Base-by-base conservation (phyloP, 805 yeast species). In the Saccharomycopsis sp. region DNA sequence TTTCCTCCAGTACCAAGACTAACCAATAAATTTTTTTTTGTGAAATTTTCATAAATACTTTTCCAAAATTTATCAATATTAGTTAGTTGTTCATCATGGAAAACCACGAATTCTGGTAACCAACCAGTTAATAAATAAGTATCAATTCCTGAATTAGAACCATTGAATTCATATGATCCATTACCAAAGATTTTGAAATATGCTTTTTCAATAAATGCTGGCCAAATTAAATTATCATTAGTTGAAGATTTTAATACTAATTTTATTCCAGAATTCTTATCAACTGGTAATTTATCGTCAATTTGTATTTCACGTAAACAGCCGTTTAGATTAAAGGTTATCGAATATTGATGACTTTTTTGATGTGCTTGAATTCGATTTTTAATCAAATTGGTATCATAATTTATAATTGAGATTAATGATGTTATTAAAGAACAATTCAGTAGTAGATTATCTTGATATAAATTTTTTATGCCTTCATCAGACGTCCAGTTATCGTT, bases 61-160 rank as follows among this genome's bases (percentile, higher is more conserved):
- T 56, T 41, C 67, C 76, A 62, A 1, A 68, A 47, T 0, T 46
- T 44, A 1, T 52, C 48, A 36, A 57, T 44, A 10, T 36, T 13
- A 6, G 40, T 26, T n/a, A n/a, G n/a, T 1, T 45, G 29, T 2
- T 39, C 45, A 12, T 36, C 45, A 17, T 59, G 53, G 3, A 69
- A 55, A 6, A 61, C 51, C 2, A 61, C 44, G 39, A 66, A 67
- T 44, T 83, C 87, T 0, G 95, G 95, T 5, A 79, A 54, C 78
- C 82, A 86, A 1, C 88, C 86, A 2, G 76, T 64, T 2, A 87
- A 49, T 31, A 74, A 57, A 50, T 61, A 83, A 0, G 82, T 69
- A 51, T 83, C 95, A 12, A 68, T 61, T 2, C 81, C 80, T 52
- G 83, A 73, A 53, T 86, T 84, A 0, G 95, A 84, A 0, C 96